phyloP scores from a whole-genome alignment of 805 yeast genomes.

The Metschnikowia colocasiae region DNA sequence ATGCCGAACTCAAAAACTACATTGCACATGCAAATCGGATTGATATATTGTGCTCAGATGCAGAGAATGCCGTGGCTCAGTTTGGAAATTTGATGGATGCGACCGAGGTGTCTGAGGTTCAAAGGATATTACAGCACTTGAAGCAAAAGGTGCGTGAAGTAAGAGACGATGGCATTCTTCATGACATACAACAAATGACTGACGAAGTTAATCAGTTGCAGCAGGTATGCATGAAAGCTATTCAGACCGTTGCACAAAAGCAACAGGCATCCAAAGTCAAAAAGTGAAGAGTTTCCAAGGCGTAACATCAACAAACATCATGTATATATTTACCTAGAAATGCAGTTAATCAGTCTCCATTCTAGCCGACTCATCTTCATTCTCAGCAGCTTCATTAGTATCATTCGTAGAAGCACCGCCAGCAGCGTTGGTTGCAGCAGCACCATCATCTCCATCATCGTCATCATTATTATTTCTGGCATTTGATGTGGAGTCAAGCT shows the following conservation, averaged over 20 bases:
- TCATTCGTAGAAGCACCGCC: constrained; percentile 16
- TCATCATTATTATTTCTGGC: constrained; percentile 48
- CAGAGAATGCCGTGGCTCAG: constrained; percentile 79
- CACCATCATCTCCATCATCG: constrained; percentile 26
- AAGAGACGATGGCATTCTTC: constrained; percentile 27
- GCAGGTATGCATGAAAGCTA: constrained; percentile 35
- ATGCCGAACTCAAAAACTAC: constrained; percentile 55
- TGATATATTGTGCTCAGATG: constrained; percentile 78
- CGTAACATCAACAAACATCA: not conserved
- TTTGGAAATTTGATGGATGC: constrained; percentile 48
- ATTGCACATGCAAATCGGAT: constrained; percentile 75
- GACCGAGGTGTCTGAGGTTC: constrained; percentile 43
- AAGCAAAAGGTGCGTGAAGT: constrained; percentile 32
- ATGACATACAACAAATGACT: constrained; percentile 31
- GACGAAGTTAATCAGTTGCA: constrained; percentile 38
- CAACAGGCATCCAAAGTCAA: constrained; percentile 20
- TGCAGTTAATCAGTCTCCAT: constrained; percentile 40
- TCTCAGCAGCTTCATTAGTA: constrained; percentile 11
- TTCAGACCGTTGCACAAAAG: constrained; percentile 36
- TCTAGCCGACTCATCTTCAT: constrained; percentile 23
- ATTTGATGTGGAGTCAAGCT: constrained; percentile 62
- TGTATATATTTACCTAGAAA: constrained; percentile 1
- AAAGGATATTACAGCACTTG: constrained; percentile 19
- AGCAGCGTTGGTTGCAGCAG: constrained; percentile 15
- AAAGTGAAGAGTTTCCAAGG: not conserved